phyloP scores from a whole-genome alignment of 2,329 filamentous ascomycete species.

The Sporothrix protearum region DNA sequence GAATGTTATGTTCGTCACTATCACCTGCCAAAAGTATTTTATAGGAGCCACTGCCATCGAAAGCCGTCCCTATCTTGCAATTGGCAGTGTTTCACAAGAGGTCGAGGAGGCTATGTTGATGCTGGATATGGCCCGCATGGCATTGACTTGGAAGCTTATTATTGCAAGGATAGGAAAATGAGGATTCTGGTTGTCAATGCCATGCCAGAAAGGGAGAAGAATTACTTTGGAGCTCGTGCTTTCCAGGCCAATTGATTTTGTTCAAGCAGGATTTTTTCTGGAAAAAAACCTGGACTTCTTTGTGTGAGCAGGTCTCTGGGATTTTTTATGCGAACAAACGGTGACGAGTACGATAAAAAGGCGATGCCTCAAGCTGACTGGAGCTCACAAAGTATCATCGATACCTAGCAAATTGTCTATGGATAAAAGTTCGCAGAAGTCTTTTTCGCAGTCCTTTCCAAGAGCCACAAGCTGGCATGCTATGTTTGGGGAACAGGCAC shows the following conservation, averaged over 20 bases:
- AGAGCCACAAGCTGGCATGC: background rate
- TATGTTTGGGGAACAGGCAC: background rate
- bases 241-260: background rate
- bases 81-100: too few relatives aligned
- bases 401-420: background rate
- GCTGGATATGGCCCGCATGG: background rate
- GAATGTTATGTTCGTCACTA: background rate
- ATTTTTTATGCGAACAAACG: background rate
- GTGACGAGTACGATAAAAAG: background rate
- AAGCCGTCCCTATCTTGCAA: background rate
- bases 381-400: background rate
- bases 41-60: too few relatives aligned
- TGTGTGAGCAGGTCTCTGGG: background rate
- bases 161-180: background rate
- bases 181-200: background rate
- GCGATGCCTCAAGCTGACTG: background rate
- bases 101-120: background rate
- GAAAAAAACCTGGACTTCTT: background rate
- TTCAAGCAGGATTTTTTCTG: background rate
- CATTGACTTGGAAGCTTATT: background rate
- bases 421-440: background rate
- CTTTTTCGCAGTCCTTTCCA: background rate
- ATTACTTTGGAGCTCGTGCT: background rate
- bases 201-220: background rate
- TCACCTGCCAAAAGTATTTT: background rate